Evolutionary conservation across 106 monocot genomes (phyloP).

Genomic region (Acorus calamus): DNA sequence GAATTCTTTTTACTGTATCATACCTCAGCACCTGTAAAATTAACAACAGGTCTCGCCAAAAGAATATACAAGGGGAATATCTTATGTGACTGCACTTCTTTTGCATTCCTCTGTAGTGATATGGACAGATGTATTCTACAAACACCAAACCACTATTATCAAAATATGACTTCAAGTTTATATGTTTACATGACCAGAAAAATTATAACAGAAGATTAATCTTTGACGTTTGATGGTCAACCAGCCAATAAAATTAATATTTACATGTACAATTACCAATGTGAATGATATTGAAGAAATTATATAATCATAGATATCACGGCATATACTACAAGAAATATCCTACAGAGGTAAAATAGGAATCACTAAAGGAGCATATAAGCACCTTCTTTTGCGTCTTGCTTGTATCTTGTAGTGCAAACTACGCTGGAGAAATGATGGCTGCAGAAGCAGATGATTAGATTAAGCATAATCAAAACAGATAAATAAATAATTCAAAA

Average conservation of each 20-base stretch:
- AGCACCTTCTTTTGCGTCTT: conserved; percentile 58
- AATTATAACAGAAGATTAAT: too few relatives aligned
- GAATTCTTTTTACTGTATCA: background rate
- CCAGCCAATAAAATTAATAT: too few relatives aligned
- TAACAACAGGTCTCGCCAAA: conserved; percentile 48
- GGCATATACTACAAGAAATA: background rate
- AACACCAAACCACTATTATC: conserved; percentile 1
- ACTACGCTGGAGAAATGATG: conserved; percentile 91
- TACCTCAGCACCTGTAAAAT: conserved; percentile 46
- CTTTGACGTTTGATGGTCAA: too few relatives aligned
- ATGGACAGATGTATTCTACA: conserved; percentile 74
- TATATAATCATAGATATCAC: background rate
- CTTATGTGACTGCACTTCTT: conserved; percentile 42
- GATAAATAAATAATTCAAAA: too few relatives aligned
- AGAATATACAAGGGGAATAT: conserved; percentile 74
- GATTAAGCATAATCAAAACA: too few relatives aligned
- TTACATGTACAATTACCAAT: background rate
- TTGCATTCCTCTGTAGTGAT: conserved; percentile 52
- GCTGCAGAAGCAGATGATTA: conserved; percentile 36
- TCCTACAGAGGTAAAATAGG: background rate
- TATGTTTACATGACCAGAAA: too few relatives aligned
- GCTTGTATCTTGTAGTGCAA: conserved; percentile 81
- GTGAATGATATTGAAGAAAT: background rate
- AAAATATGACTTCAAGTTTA: background rate
- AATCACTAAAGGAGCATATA: background rate